Percentiles rank a stretch among this genome's conserved stretches.
Evolutionary conservation across 139 green algal species (phyloP).

Genomic region (Chlorella sp.): DNA sequence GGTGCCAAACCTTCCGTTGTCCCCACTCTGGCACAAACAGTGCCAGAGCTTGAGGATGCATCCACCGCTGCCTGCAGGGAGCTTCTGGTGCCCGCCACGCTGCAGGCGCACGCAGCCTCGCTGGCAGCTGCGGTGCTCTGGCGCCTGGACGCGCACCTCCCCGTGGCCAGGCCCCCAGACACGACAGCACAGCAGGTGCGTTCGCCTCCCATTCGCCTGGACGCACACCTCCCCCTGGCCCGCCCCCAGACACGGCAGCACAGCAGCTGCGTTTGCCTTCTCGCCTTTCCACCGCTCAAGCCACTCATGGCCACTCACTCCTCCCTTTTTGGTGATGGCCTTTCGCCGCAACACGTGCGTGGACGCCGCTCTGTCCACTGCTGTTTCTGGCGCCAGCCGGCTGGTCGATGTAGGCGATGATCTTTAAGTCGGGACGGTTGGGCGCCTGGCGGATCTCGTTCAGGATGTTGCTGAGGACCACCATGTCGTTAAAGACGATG

Average conservation of each 20-base stretch:
- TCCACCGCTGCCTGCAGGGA: conserved; percentile 5
- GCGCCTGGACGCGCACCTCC: conserved; percentile 1
- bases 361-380: no score
- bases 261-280: neutral
- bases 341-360: no score
- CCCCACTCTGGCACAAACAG: neutral
- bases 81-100: conserved; percentile 25
- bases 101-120: conserved; percentile 21
- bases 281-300: no score
- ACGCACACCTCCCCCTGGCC: neutral
- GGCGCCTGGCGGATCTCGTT: neutral
- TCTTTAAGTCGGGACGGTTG: conserved; percentile 5
- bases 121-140: neutral
- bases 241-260: no score
- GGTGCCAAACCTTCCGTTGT: neutral
- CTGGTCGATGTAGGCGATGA: conserved; percentile 14
- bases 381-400: no score
- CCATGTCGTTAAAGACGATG: conserved; percentile 23
- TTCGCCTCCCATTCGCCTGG: no score
- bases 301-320: no score
- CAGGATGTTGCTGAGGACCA: conserved; percentile 1
- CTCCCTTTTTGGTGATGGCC: no score
- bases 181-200: neutral
- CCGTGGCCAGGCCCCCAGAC: no score
- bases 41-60: neutral